Evolutionary conservation across 495 filamentous ascomycete genomes (phyloP).

Genomic region (Daldinia concentrica): DNA sequence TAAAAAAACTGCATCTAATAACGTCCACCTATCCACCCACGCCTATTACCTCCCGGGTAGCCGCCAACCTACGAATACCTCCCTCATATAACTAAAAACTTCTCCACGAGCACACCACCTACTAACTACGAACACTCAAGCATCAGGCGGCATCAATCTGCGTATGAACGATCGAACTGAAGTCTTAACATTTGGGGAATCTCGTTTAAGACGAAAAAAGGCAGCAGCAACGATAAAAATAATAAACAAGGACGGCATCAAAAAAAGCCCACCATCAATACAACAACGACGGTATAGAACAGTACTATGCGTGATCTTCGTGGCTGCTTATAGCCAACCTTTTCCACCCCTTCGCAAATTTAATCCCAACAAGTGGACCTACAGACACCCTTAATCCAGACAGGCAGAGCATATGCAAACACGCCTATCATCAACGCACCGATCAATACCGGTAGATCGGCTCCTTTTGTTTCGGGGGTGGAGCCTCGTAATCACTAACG

Average conservation of each 20-base stretch:
- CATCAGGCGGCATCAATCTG: not conserved
- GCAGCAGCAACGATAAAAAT: conserved; percentile 5
- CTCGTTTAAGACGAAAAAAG: conserved; percentile 23
- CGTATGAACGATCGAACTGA: conserved; percentile 12
- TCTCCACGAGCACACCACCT: not conserved
- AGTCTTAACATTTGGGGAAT: conserved; percentile 36
- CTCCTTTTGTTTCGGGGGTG: conserved; percentile 44
- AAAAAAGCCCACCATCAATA: conserved; percentile 14
- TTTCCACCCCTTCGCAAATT: conserved; percentile 12
- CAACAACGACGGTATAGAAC: conserved; percentile 3
- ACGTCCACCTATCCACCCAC: too few species aligned
- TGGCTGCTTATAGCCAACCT: conserved; percentile 14
- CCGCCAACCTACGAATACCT: not conserved
- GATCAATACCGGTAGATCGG: conserved; percentile 52
- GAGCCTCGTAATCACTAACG: conserved; percentile 32
- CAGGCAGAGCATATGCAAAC: not conserved
- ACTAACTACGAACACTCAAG: not conserved
- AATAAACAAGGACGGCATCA: conserved; percentile 1
- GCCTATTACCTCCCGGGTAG: too few species aligned
- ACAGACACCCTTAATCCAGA: not conserved
- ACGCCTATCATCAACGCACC: not conserved
- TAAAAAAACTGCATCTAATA: too few species aligned
- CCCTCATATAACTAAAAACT: not conserved
- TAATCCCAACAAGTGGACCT: not conserved
- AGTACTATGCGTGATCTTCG: not conserved